A percentile compares a stretch with the other conserved stretches of the same genome.
Conservation (phyloP, 768 basidiomycete genomes). For the Termitomyces sp. region DNA sequence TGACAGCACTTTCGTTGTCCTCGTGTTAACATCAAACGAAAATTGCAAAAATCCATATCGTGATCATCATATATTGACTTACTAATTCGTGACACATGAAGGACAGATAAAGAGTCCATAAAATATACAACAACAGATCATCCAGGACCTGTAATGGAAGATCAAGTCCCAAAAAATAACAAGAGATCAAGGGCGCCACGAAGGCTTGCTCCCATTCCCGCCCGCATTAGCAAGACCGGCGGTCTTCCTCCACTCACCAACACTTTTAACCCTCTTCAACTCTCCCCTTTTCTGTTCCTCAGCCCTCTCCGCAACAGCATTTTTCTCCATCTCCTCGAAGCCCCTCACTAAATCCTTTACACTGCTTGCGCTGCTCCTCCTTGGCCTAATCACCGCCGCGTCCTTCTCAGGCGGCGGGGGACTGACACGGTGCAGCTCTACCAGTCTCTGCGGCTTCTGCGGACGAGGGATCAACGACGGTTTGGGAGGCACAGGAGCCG, state of each 20-base stretch:
- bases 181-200: constrained; percentile 14
- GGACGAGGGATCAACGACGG: constrained; percentile 39
- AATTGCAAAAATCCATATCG: not conserved
- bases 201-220: constrained; percentile 5
- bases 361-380: constrained; percentile 63
- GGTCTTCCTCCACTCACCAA: constrained; percentile 26
- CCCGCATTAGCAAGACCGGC: constrained; percentile 4
- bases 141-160: not conserved
- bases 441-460: constrained; percentile 36
- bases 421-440: constrained; percentile 45
- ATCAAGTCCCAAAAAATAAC: not conserved
- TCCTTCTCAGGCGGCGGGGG: constrained; percentile 19
- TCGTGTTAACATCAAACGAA: not conserved
- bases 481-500: constrained; percentile 37
- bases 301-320: constrained; percentile 24
- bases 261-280: constrained; percentile 30
- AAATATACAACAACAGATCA: constrained; percentile 1
- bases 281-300: constrained; percentile 20
- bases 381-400: constrained; percentile 24
- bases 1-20: too few species aligned
- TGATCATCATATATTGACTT: not conserved
- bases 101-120: not conserved
- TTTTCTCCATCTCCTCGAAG: constrained; percentile 43
- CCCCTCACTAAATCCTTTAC: constrained; percentile 67
- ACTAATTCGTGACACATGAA: not conserved